Evolutionary conservation across 2,329 filamentous ascomycete genomes (phyloP).

Genomic region (Teratosphaeria zuluensis): DNA sequence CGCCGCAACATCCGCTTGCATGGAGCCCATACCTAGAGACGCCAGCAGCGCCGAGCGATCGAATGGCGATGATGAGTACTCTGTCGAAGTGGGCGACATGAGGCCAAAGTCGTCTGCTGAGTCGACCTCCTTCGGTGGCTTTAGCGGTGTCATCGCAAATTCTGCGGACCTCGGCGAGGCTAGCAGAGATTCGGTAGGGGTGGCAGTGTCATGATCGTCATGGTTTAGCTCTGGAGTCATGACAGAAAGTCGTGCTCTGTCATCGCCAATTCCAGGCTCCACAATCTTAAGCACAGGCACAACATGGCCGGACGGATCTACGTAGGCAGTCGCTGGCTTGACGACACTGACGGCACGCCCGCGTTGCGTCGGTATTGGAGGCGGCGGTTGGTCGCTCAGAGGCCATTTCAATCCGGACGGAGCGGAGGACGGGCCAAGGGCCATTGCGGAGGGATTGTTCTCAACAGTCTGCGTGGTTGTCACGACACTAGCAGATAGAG

Average conservation of each 20-base stretch:
- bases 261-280: conserved; percentile 6
- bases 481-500: conserved; percentile 12
- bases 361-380: conserved; percentile 11
- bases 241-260: background rate
- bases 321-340: conserved; percentile 45
- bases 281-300: conserved; percentile 23
- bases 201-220: conserved; percentile 10
- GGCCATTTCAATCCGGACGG: conserved; percentile 55
- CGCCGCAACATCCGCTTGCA: conserved; percentile 15
- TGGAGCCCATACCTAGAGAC: conserved; percentile 27
- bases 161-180: conserved; percentile 31
- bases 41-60: conserved; percentile 26
- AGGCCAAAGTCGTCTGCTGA: conserved; percentile 28
- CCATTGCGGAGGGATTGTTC: conserved; percentile 21
- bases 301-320: conserved; percentile 26
- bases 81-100: conserved; percentile 32
- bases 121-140: conserved; percentile 22
- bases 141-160: conserved; percentile 27
- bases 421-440: conserved; percentile 56
- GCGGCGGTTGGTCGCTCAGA: conserved; percentile 35
- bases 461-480: conserved; percentile 4
- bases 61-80: conserved; percentile 28
- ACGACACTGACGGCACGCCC: conserved; percentile 12
- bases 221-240: background rate
- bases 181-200: conserved; percentile 11